phyloP scores from a whole-genome alignment of 495 filamentous ascomycete species.

The Hyaloscypha hepaticicola region DNA sequence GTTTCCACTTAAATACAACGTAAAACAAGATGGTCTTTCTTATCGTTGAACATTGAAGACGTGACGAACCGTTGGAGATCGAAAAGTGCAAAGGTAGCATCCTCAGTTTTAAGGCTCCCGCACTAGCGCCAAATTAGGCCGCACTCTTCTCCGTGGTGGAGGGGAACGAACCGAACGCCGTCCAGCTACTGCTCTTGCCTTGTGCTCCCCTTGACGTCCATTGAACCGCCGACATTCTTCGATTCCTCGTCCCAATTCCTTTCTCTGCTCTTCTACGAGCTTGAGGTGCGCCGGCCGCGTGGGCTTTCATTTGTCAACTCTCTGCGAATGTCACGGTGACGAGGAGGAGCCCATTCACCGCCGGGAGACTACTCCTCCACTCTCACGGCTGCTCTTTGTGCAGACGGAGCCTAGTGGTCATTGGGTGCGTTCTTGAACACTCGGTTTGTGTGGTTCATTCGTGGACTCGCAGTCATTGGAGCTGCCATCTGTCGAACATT shows the following conservation, averaged over 20 bases:
- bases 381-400: neutral
- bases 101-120: neutral
- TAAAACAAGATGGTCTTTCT: no score
- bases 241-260: neutral
- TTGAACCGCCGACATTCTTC: constrained; percentile 18
- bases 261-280: constrained; percentile 1
- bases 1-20: no score
- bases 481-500: neutral
- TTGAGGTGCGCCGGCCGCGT: constrained; percentile 14
- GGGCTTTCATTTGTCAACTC: constrained; percentile 19
- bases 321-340: constrained; percentile 11
- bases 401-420: constrained; percentile 7
- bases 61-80: neutral
- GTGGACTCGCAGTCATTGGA: neutral
- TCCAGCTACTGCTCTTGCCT: neutral
- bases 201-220: constrained; percentile 9
- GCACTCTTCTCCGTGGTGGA: constrained; percentile 5
- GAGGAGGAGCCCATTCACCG: constrained; percentile 19
- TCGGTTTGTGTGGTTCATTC: constrained; percentile 4
- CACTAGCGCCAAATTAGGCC: constrained; percentile 4
- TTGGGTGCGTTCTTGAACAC: constrained; percentile 8
- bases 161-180: constrained; percentile 7
- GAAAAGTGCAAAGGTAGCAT: neutral
- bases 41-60: no score
- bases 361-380: constrained; percentile 4